A percentile compares a stretch with the other conserved stretches of the same genome.
These are phyloP conservation scores for Xylaria bambusicola DNA, from an alignment of 495 filamentous ascomycete species.

Conservation along the genomic window DNA sequence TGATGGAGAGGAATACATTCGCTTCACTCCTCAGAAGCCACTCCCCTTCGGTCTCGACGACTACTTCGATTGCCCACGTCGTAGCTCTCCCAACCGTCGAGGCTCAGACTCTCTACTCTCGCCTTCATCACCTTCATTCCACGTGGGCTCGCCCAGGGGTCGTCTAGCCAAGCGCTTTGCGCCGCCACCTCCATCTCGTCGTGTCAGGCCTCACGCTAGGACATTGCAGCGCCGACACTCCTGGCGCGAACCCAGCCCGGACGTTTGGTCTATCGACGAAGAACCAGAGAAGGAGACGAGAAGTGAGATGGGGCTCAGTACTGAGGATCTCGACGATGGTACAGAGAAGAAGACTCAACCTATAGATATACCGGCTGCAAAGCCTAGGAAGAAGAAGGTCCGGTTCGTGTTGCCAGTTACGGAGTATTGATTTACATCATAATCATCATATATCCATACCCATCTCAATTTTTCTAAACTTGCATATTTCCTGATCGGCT, in stretches of 20 bases:
- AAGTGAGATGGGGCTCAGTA: slow-evolving; percentile 37
- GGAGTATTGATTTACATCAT: slow-evolving; percentile 25
- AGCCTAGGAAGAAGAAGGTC: slow-evolving; percentile 49
- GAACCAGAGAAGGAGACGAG: slow-evolving; percentile 47
- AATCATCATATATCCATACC: not conserved
- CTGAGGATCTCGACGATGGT: slow-evolving; percentile 27
- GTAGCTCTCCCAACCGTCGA: slow-evolving; percentile 23
- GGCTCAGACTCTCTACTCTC: slow-evolving; percentile 32
- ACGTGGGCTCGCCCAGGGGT: slow-evolving; percentile 28
- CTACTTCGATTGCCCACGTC: slow-evolving; percentile 32
- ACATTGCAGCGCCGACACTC: slow-evolving; percentile 40
- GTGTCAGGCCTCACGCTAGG: slow-evolving; percentile 21
- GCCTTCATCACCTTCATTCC: slow-evolving; percentile 26
- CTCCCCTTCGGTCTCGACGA: slow-evolving; percentile 32
- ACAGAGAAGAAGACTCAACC: slow-evolving; percentile 29
- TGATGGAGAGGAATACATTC: slow-evolving; percentile 43
- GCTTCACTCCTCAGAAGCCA: slow-evolving; percentile 34
- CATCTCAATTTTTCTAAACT: slow-evolving; percentile 1
- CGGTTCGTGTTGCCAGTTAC: slow-evolving; percentile 49
- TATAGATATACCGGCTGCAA: slow-evolving; percentile 48
- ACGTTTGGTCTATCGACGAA: slow-evolving; percentile 55
- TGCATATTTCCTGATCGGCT: not conserved
- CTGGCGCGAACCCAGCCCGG: slow-evolving; percentile 55
- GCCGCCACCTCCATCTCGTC: slow-evolving; percentile 28
- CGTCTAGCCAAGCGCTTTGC: slow-evolving; percentile 26